phyloP scores from a whole-genome alignment of 805 yeast genomes.

The Candida arabinofermentans region DNA sequence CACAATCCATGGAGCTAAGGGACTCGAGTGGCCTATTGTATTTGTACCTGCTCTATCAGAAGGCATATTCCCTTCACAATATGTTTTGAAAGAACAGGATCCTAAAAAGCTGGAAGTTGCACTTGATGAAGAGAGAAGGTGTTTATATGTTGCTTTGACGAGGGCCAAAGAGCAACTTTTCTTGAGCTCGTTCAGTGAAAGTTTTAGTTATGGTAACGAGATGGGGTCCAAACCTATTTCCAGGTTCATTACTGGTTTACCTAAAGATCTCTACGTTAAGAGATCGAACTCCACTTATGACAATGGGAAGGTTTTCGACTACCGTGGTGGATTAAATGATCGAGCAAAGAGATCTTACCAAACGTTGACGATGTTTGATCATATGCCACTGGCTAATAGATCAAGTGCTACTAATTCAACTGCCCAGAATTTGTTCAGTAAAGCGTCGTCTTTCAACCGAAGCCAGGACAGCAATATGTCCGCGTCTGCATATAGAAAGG shows the following conservation, averaged over 20 bases:
- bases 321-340: background rate
- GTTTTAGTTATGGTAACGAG: conserved; percentile 13
- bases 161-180: conserved; percentile 56
- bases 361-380: conserved; percentile 1
- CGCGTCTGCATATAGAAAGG: no score
- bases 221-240: background rate
- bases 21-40: conserved; percentile 93
- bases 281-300: background rate
- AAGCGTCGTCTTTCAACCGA: no score
- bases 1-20: conserved; percentile 91
- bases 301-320: background rate
- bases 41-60: conserved; percentile 72
- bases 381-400: conserved; percentile 5
- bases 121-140: conserved; percentile 73
- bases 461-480: no score
- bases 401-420: background rate
- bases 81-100: conserved; percentile 33
- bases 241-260: background rate
- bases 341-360: background rate
- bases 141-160: conserved; percentile 85
- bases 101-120: conserved; percentile 26
- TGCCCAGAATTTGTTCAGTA: background rate
- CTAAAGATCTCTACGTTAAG: background rate
- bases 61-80: conserved; percentile 58
- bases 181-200: conserved; percentile 21